A percentile compares a stretch with the other conserved stretches of the same genome.
Conservation (phyloP, 73 alveolate species). For the Paramecium bursaria region DNA sequence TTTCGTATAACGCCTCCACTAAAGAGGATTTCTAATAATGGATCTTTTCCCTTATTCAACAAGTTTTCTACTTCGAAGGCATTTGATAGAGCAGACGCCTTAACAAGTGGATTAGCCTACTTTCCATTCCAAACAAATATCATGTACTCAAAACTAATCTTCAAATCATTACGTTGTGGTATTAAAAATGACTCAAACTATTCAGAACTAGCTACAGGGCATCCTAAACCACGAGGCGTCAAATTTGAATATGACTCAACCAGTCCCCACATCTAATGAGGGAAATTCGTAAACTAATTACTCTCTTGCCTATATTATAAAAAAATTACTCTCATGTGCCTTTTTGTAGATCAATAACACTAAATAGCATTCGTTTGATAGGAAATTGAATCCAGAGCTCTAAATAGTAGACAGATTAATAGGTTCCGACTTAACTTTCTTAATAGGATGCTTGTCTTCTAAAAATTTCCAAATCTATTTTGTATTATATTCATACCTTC, state of each 20-base stretch:
- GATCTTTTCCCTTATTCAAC: conserved; percentile 74
- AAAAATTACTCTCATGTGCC: conserved; percentile 68
- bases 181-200: conserved; percentile 48
- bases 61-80: conserved; percentile 92
- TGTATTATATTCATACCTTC: conserved; percentile 45
- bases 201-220: conserved; percentile 83
- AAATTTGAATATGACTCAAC: conserved; percentile 91
- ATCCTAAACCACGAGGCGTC: conserved; percentile 97
- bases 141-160: conserved; percentile 89
- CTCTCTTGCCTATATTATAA: conserved; percentile 65
- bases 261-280: conserved; percentile 91
- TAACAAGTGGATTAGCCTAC: conserved; percentile 86
- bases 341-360: conserved; percentile 83
- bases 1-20: conserved; percentile 92
- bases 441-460: conserved; percentile 29
- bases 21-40: conserved; percentile 81
- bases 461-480: conserved; percentile 67
- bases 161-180: conserved; percentile 64
- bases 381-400: conserved; percentile 57
- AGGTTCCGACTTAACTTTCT: conserved; percentile 51
- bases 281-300: conserved; percentile 73
- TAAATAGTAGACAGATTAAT: conserved; percentile 28
- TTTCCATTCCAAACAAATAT: conserved; percentile 98
- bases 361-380: conserved; percentile 77
- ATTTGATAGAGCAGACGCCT: conserved; percentile 92